Evolutionary conservation across 768 basidiomycete species (phyloP), one percentile per base, ranked within the genome.

Genomic region (Suillus variegatus): DNA sequence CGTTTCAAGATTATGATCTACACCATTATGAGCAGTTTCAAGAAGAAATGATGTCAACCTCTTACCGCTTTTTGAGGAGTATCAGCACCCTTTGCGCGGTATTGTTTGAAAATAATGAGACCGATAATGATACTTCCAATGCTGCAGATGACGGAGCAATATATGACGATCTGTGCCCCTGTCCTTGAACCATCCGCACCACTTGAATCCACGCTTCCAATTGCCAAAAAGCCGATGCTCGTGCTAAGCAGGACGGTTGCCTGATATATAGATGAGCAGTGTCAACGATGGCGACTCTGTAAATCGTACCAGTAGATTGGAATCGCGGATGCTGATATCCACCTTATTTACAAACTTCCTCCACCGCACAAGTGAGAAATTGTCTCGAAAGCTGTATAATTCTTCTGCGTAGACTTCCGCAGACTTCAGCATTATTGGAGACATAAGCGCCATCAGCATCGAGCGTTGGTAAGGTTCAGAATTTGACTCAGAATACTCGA

Each of bases 81-180:
- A 56, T 76, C 75, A 2, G 70, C 76, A 3, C 75, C 73, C 40
- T 68, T 76, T 54, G 75, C 75, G 52, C 75, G 75, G 47, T 76
- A 76, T 64, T 77, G 75, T 55, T 76, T 76, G 10, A 69, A 77
- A 43, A 76, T 77, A 44, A 69, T 63, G 2, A 76, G 74, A 64
- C 75, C 75, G 18, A 65, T 62, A 43, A 74, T 67, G n/a, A 76
- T 76, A 28, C 75, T 76, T 22, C 76, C 75, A 18, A 66, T 67
- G 18, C 65, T 75, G 47, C 69, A 73, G 43, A 77, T 72, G 49
- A 70, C 76, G 13, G 75, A 76, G 25, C 71, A 61, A 20, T 77
- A 76, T 4, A 69, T 14, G 63, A 76, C 22, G 16, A 77, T 76
- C 52, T 76, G 74, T 8, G 47, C 61, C 0, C 68, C 18, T 3